Evolutionary conservation across 2,329 filamentous ascomycete species (phyloP).

Genomic region (Polychaeton citri): DNA sequence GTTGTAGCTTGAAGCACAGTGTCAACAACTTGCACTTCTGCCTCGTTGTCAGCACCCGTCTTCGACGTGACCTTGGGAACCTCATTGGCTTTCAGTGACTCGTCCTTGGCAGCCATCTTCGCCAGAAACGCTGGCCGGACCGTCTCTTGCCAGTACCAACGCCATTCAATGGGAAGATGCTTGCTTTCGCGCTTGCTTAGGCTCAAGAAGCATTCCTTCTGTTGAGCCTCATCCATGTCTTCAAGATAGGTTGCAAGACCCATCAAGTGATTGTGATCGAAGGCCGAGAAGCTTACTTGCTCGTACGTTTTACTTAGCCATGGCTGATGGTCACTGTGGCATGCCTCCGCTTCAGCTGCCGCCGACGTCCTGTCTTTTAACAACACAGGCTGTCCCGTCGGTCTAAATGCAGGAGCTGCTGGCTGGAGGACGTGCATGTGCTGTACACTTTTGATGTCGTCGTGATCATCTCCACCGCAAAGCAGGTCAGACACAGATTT

Average conservation of each 20-base stretch:
- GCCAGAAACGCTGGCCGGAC: conserved; percentile 8
- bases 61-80: no score
- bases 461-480: neutral
- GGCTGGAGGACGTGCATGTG: no score
- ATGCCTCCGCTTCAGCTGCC: conserved; percentile 3
- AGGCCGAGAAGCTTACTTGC: neutral
- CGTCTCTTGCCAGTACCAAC: conserved; percentile 10
- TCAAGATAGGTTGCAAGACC: conserved; percentile 11
- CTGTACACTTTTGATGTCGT: conserved; percentile 1
- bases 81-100: no score
- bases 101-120: conserved; percentile 4
- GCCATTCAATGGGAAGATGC: conserved; percentile 10
- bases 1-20: no score
- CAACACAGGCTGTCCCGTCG: neutral
- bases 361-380: neutral
- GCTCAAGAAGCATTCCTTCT: conserved; percentile 4
- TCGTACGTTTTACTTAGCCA: neutral
- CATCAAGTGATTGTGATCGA: conserved; percentile 9
- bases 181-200: conserved; percentile 4
- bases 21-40: no score
- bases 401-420: no score
- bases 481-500: conserved; percentile 3
- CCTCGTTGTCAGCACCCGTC: no score
- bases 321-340: conserved; percentile 1
- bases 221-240: conserved; percentile 6